Conservation (phyloP, 371 early-diverging fungal species). For the Sanchytrium tribonematis region DNA sequence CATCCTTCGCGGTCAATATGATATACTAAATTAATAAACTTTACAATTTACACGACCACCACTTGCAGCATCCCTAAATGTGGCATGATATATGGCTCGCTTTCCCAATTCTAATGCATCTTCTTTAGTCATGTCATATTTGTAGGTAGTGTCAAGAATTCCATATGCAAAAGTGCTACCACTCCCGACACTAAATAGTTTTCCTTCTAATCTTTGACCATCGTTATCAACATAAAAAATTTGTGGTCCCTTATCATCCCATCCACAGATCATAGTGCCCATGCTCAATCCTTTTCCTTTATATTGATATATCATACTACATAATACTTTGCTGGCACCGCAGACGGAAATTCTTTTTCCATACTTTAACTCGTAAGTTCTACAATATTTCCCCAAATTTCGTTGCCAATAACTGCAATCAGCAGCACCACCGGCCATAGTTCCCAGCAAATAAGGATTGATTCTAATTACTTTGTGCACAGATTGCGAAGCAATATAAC, state of each 20-base stretch:
- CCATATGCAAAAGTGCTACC: slow-evolving; percentile 95
- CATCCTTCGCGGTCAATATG: slow-evolving; percentile 75
- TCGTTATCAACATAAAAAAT: slow-evolving; percentile 96
- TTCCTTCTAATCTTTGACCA: slow-evolving; percentile 68
- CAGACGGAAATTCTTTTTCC: slow-evolving; percentile 93
- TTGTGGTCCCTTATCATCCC: slow-evolving; percentile 91
- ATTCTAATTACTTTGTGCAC: slow-evolving; percentile 99
- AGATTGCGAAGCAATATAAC: slow-evolving; percentile 77
- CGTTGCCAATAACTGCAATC: slow-evolving; percentile 99
- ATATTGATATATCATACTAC: slow-evolving; percentile 87
- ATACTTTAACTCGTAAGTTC: slow-evolving; percentile 82
- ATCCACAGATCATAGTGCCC: slow-evolving; percentile 99
- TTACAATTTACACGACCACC: slow-evolving; percentile 80
- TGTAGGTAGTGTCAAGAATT: slow-evolving; percentile 76
- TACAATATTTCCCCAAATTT: slow-evolving; percentile 81
- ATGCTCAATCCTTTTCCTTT: slow-evolving; percentile 97
- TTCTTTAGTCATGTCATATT: slow-evolving; percentile 52
- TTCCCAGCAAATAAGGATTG: slow-evolving; percentile 93
- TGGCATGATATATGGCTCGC: slow-evolving; percentile 93
- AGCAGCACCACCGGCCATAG: slow-evolving; percentile 99
- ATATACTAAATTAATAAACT: slow-evolving; percentile 32
- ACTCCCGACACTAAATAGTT: slow-evolving; percentile 89
- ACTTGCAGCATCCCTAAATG: slow-evolving; percentile 91
- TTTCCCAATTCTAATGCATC: slow-evolving; percentile 90
- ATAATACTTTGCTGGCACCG: slow-evolving; percentile 89